Base-by-base conservation (phyloP, 257 asterid genomes). In the Coffea eugenioides region DNA sequence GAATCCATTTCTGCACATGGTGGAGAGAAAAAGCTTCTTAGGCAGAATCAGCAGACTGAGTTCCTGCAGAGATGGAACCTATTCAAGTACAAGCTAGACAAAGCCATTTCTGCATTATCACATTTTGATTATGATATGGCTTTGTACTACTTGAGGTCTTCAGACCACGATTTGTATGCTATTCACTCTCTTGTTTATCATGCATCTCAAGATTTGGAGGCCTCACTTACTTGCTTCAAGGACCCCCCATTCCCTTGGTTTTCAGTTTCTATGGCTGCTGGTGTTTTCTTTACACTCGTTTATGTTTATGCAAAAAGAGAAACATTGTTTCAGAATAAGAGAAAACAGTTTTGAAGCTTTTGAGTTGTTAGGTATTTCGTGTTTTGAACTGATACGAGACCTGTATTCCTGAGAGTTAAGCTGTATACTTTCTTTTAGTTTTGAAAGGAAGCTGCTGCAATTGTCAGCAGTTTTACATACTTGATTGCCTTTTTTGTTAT, bases 191-290 rank as follows among this genome's bases (percentile, higher is more conserved):
- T 92, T 31, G 93, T 95, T 69, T 95, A 91, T 84, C 86, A 80
- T 18, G 95, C 97, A 54, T 89, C 97, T 51, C 97, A 92, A 83
- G 98, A 91, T 84, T 75, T 95, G 83, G 98, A 95, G 82, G 97
- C 99, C 4, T 83, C 92, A 4, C 92, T 95, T 34, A 84, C 81
- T 71, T 95, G 98, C 83, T 95, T 93, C 88, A 88, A 88, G 93
- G 97, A 93, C 81, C 99, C 98, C 23, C 99, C 99, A 34, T 88
- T 95, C 73, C 99, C 99, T 31, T 93, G 98, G 99, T 77, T 77
- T 4, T 86, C 97, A 31, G 71, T 83, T 70, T 77, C 85, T 27
- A 41, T 85, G 83, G 91, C 91, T 72, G 89, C 57, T 82, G 95
- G 89, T 65, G 85, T 91, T 79, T 64, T 85, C 71, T 78, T 89